Conservation (phyloP, 306 rosid species). For the Cucumis hystrix region DNA sequence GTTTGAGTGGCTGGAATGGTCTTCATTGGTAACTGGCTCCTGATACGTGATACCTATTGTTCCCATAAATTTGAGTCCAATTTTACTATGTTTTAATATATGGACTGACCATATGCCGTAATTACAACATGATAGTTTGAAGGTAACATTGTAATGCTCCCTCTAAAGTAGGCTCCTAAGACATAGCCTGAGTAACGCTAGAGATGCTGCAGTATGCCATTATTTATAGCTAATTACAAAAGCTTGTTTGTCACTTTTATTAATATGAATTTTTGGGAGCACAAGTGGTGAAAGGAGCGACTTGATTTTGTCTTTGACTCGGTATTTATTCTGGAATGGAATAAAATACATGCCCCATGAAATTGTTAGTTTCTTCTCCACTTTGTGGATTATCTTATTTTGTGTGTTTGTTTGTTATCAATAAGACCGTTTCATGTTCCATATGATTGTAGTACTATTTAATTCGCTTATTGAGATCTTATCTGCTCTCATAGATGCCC, state of each 20-base stretch:
- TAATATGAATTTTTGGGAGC: background rate
- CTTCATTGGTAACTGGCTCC: conserved; percentile 3
- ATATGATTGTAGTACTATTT: background rate
- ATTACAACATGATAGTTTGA: background rate
- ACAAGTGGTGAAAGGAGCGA: background rate
- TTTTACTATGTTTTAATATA: background rate
- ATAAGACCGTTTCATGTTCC: background rate
- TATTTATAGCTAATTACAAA: background rate
- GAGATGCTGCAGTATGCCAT: background rate
- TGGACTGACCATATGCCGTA: background rate
- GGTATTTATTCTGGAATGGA: background rate
- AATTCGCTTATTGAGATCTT: background rate
- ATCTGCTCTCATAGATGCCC: background rate
- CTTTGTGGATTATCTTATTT: background rate
- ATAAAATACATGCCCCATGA: background rate
- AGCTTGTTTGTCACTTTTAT: background rate
- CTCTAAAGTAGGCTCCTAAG: background rate
- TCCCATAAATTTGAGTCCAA: background rate
- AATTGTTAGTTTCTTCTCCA: background rate
- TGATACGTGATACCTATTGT: background rate
- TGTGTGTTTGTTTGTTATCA: background rate
- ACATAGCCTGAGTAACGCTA: background rate
- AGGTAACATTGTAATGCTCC: background rate
- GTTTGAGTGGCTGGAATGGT: conserved; percentile 82
- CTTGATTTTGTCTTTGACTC: background rate